Evolutionary conservation across 2,329 filamentous ascomycete species (phyloP), one percentile per base, ranked within the genome.

Genomic region (Ceratocystis ficicola): DNA sequence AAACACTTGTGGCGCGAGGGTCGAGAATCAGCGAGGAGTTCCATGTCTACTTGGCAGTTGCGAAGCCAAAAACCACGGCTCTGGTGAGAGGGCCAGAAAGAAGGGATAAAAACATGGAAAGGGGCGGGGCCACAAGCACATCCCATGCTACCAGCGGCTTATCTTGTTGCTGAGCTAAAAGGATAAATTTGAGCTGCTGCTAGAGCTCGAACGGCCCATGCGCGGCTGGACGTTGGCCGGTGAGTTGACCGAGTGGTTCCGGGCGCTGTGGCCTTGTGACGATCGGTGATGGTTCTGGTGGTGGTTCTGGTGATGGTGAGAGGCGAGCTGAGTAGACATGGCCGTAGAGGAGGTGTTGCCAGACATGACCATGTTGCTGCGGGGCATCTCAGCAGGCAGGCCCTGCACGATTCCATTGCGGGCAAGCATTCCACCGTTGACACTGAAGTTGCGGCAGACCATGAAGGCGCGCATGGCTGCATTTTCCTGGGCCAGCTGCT

Each of bases 401-500:
- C 84, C 84, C 75, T 87, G 84, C 69, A 87, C 83, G 69, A 86
- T 85, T 55, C 84, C 84, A 72, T 86, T 87, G 69, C 84, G 82
- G 69, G 84, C 84, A 69, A 86, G 79, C 90, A 95, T 96, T 74
- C 93, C 93, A 72, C 95, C 91, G 74, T 96, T 96, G 75, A 95
- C 89, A 66, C 90, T 95, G 78, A 96, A 96, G 81, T 96, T 96
- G 70, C 91, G 88, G 80, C 93, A 96, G 70, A 96, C 94, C 85
- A 96, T 93, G 77, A 96, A 97, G 67, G 93, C 93, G 69, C 91
- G 88, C 84, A 95, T 95, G 68, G 93, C 93, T 30, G 93, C 93
- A 72, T 93, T 94, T 76, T 97, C 92, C 73, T 91, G 89, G 60
- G 93, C 93, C 70, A 95, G 81, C 62, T 83, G 80, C 74, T 93